phyloP scores from a whole-genome alignment of 345 rosid genomes.

The Gossypium australe region DNA sequence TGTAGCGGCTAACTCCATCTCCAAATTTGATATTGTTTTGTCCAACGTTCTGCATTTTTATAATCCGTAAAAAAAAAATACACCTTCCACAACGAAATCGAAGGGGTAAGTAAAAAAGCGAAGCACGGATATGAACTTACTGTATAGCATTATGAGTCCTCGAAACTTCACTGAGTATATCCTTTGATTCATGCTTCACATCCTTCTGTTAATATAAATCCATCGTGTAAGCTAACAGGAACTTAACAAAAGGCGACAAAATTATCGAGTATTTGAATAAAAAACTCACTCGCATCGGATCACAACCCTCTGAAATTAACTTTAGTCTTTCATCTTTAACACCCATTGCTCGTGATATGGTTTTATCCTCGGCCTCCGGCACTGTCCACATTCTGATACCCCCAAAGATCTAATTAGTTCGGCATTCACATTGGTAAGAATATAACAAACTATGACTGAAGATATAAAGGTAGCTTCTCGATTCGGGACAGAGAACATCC shows the following conservation, averaged over 20 bases:
- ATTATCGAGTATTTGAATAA: not conserved
- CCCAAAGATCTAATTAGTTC: slow-evolving; percentile 13
- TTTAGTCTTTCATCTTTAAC: slow-evolving; percentile 46
- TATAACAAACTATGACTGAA: not conserved
- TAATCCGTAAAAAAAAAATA: slow-evolving; percentile 8
- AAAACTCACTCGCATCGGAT: slow-evolving; percentile 50
- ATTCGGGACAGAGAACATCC: not conserved
- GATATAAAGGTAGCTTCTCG: not conserved
- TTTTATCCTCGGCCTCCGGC: slow-evolving; percentile 74
- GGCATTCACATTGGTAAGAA: not conserved
- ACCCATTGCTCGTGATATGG: slow-evolving; percentile 30
- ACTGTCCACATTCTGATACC: slow-evolving; percentile 68
- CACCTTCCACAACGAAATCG: not conserved
- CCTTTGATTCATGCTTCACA: slow-evolving; percentile 41
- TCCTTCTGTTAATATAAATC: slow-evolving; percentile 30
- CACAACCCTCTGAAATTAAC: slow-evolving; percentile 70
- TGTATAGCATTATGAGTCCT: slow-evolving; percentile 60
- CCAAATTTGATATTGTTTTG: slow-evolving; percentile 67
- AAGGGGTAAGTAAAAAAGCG: not conserved
- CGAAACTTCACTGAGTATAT: slow-evolving; percentile 55
- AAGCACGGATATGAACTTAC: slow-evolving; percentile 26
- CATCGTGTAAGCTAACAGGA: slow-evolving; percentile 1
- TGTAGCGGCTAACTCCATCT: slow-evolving; percentile 79
- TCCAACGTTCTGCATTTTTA: slow-evolving; percentile 45
- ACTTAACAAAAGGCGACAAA: not conserved